Percentiles rank a stretch among this genome's conserved stretches.
These are phyloP conservation scores for Agapanthus africanus DNA, from an alignment of 106 monocot species.

Conservation along the genomic window DNA sequence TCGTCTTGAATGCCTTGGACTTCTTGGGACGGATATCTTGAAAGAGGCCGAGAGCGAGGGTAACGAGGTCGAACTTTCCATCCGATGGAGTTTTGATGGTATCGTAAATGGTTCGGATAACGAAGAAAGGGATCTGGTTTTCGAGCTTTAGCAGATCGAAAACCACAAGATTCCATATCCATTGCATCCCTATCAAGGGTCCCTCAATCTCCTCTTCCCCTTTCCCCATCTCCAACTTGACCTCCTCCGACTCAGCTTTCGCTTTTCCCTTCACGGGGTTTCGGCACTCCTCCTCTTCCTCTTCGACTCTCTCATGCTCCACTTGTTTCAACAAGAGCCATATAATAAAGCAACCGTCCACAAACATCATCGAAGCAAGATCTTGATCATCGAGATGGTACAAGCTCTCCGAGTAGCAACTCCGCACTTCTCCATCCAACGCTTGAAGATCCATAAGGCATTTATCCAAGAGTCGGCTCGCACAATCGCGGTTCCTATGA, in stretches of 20 bases:
- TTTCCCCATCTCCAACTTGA: background rate
- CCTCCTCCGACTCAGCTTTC: background rate
- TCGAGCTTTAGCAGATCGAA: constrained; percentile 13
- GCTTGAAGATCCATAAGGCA: constrained; percentile 1
- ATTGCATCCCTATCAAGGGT: background rate
- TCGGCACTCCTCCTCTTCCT: background rate
- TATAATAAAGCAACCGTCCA: too few relatives aligned
- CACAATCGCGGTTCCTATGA: background rate
- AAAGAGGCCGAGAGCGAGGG: constrained; percentile 3
- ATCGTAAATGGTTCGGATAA: constrained; percentile 3
- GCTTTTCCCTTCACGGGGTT: background rate
- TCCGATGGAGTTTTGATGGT: background rate
- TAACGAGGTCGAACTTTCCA: background rate
- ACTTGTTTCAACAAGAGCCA: constrained; percentile 6
- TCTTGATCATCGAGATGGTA: background rate
- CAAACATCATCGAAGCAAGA: background rate
- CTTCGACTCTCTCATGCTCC: background rate
- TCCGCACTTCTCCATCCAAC: constrained; percentile 2
- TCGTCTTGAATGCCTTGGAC: background rate
- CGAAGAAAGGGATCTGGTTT: too few relatives aligned
- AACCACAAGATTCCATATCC: constrained; percentile 2
- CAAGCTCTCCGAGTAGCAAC: constrained; percentile 7
- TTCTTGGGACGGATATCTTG: background rate
- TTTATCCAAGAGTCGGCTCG: background rate
- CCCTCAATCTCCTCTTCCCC: constrained; percentile 5